Evolutionary conservation across 2,329 filamentous ascomycete genomes (phyloP).

Genomic region (Xylariaceae sp.): DNA sequence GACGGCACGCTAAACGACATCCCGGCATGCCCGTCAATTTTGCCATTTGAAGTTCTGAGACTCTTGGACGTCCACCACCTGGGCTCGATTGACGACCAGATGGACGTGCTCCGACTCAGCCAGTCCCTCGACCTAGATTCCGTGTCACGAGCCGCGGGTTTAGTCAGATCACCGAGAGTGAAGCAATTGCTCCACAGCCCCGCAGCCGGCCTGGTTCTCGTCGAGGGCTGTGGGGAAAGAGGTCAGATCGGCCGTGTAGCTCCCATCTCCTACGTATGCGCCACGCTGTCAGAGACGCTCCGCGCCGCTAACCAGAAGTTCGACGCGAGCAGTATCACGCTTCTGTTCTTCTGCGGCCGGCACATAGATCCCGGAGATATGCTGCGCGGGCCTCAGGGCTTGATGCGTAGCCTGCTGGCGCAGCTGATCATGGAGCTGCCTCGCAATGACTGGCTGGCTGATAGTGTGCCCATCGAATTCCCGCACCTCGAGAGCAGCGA

Average conservation of each 20-base stretch:
- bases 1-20: not conserved
- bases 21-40: not conserved
- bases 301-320: not conserved
- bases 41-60: not conserved
- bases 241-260: not conserved
- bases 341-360: not conserved
- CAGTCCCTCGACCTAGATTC: not conserved
- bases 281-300: not conserved
- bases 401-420: not conserved
- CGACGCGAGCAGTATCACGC: not conserved
- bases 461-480: not conserved
- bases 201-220: not conserved
- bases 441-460: not conserved
- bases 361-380: not conserved
- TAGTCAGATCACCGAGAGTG: not conserved
- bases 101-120: not conserved
- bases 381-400: not conserved
- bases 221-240: not conserved
- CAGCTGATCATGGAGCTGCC: not conserved
- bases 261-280: not conserved
- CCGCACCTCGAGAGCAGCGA: not conserved
- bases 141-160: not conserved
- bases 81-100: not conserved
- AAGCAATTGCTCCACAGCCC: not conserved
- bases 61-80: not conserved